Evolutionary conservation across 2,329 filamentous ascomycete species (phyloP).

Genomic region (Aspergillus udagawae): DNA sequence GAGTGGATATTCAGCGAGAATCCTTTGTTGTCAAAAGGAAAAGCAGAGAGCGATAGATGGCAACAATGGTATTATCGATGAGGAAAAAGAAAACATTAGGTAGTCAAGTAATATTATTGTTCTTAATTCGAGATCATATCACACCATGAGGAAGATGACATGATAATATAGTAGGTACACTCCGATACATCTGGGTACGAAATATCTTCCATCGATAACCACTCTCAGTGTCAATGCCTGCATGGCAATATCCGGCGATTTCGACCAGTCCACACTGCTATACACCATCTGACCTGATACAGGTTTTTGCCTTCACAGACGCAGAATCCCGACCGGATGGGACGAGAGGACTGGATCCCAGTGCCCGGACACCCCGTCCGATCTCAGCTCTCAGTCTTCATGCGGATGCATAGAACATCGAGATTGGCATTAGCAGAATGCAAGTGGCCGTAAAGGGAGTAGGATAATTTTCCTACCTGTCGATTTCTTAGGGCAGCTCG

Average conservation of each 20-base stretch:
- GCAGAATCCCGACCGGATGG: conserved; percentile 23
- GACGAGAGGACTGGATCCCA: conserved; percentile 12
- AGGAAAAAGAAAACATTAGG: neutral
- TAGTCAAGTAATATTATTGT: neutral
- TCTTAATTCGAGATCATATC: neutral
- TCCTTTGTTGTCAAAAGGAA: neutral
- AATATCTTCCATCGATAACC: neutral
- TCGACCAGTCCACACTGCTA: neutral
- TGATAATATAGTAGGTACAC: neutral
- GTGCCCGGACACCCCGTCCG: conserved; percentile 19
- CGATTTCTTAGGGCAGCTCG: neutral
- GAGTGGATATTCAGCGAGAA: neutral
- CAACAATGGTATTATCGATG: neutral
- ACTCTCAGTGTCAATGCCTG: neutral
- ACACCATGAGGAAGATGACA: neutral
- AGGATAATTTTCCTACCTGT: neutral
- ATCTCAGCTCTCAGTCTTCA: conserved; percentile 18
- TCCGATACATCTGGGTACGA: neutral
- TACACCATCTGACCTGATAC: neutral
- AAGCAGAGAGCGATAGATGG: neutral
- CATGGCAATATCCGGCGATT: conserved; percentile 15
- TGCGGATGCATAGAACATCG: neutral
- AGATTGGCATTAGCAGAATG: conserved; percentile 16
- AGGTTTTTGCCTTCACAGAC: conserved; percentile 9
- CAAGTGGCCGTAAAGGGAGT: conserved; percentile 22